These are phyloP conservation scores for Arthonia radiata DNA, from an alignment of 495 filamentous ascomycete species.

Conservation along the genomic window DNA sequence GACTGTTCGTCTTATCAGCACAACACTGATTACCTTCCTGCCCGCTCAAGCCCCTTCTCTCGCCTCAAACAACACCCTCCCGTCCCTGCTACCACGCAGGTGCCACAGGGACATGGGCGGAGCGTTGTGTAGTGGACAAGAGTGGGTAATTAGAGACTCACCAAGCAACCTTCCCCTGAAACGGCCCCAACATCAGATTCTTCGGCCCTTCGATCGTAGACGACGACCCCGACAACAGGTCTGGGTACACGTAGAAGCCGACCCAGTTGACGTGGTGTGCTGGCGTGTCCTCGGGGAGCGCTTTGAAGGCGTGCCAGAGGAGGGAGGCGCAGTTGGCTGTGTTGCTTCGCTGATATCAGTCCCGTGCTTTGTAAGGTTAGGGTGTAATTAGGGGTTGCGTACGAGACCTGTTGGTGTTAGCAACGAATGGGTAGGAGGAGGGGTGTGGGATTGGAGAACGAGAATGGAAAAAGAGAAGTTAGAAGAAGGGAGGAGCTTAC, in stretches of 20 bases:
- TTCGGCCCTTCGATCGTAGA: slow-evolving; percentile 7
- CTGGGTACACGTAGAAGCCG: slow-evolving; percentile 79
- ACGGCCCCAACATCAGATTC: slow-evolving; percentile 56
- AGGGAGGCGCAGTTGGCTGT: slow-evolving; percentile 64
- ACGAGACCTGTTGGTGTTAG: neutral
- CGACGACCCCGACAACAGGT: no score
- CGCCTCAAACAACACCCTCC: no score
- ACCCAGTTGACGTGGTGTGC: slow-evolving; percentile 64
- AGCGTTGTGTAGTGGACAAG: no score
- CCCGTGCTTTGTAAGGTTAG: slow-evolving; percentile 9
- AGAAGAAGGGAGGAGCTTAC: slow-evolving; percentile 20
- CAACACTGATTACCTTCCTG: no score
- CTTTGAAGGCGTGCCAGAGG: slow-evolving; percentile 64
- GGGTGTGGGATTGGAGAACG: slow-evolving; percentile 16
- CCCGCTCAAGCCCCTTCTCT: no score
- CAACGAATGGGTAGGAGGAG: neutral
- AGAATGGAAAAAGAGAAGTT: slow-evolving; percentile 21
- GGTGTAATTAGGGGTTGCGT: slow-evolving; percentile 5
- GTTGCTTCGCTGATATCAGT: slow-evolving; percentile 30
- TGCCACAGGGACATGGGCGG: no score
- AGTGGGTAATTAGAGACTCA: no score
- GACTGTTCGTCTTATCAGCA: no score
- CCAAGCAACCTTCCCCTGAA: slow-evolving; percentile 76
- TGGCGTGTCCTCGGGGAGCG: slow-evolving; percentile 51
- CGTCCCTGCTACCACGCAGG: no score